Percentiles rank a stretch among this genome's conserved stretches.
Conservation (phyloP, 2,329 filamentous ascomycete species). For the Phialocephala sp. region DNA sequence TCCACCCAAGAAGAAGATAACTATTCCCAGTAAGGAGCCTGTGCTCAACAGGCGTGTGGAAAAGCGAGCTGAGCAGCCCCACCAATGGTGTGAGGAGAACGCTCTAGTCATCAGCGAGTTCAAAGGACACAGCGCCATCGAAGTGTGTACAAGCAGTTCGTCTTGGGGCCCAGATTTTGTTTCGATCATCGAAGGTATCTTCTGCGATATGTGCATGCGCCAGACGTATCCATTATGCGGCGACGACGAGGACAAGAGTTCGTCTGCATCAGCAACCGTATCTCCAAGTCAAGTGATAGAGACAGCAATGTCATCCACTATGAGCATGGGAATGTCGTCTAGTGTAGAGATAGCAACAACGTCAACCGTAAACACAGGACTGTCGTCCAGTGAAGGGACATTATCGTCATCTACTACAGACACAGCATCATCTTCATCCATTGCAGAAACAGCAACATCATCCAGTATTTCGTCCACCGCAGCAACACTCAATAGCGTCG, state of each 20-base stretch:
- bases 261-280: no score
- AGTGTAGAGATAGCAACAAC: no score
- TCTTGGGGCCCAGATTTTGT: background rate
- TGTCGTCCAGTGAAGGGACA: no score
- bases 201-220: slow-evolving; percentile 6
- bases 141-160: background rate
- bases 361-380: no score
- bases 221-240: background rate
- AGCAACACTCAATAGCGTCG: no score
- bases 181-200: background rate
- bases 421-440: no score
- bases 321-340: no score
- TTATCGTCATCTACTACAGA: no score
- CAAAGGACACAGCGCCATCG: background rate
- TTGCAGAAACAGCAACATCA: no score
- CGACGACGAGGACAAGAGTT: background rate
- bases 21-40: background rate
- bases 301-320: no score
- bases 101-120: background rate
- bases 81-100: slow-evolving; percentile 9
- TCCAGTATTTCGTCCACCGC: no score
- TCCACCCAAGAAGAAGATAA: background rate
- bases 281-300: no score
- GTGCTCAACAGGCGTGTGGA: background rate
- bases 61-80: background rate